phyloP scores from a whole-genome alignment of 169 alveolate genomes.

The Plasmodium blacklocki region DNA sequence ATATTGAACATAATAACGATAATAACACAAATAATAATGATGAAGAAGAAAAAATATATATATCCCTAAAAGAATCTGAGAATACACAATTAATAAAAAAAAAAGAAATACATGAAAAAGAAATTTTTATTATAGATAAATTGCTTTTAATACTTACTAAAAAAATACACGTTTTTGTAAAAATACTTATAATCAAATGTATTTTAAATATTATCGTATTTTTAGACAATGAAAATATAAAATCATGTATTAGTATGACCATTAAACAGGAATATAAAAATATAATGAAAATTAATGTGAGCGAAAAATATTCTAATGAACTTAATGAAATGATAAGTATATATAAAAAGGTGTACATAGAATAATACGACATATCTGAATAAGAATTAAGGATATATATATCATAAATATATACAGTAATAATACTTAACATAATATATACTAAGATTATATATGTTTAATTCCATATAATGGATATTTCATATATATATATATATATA shows the following conservation, averaged over 20 bases:
- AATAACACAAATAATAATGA: background rate
- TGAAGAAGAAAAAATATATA: background rate
- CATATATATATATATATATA: too few species aligned
- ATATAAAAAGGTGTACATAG: conserved; percentile 41
- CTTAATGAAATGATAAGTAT: conserved; percentile 12
- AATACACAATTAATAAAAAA: background rate
- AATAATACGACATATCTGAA: background rate
- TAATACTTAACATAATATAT: too few species aligned
- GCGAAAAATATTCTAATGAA: conserved; percentile 14
- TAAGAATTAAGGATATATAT: too few species aligned
- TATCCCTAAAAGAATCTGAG: background rate
- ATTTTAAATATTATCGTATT: conserved; percentile 30
- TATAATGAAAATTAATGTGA: conserved; percentile 12
- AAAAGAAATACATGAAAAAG: background rate
- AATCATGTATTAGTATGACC: background rate
- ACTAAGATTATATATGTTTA: too few species aligned
- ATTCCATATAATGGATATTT: too few species aligned
- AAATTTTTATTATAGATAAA: conserved; percentile 60
- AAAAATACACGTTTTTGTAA: conserved; percentile 29
- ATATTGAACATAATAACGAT: background rate
- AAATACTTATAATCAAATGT: conserved; percentile 36
- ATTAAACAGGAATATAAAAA: conserved; percentile 27
- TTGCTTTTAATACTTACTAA: conserved; percentile 31
- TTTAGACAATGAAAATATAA: conserved; percentile 27
- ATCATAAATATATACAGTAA: too few species aligned